phyloP scores from a whole-genome alignment of 306 rosid species.

The Cajanus cajan region DNA sequence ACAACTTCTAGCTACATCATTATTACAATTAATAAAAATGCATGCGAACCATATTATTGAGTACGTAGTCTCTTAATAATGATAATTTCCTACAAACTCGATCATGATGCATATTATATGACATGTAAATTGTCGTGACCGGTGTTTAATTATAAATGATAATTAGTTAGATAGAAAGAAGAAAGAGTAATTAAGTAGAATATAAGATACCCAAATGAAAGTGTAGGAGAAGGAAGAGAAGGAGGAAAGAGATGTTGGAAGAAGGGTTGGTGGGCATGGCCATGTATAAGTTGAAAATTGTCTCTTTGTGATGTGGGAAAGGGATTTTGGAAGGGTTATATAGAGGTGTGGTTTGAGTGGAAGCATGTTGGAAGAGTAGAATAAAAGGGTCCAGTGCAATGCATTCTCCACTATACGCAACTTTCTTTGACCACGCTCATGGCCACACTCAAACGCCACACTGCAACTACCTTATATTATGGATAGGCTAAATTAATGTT shows the following conservation, averaged over 20 bases:
- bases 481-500: no score
- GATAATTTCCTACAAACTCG: no score
- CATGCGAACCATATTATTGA: no score
- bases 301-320: not conserved
- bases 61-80: no score
- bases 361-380: not conserved
- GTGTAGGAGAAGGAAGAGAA: constrained; percentile 40
- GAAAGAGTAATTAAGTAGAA: not conserved
- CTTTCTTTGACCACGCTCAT: constrained; percentile 54
- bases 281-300: not conserved
- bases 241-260: constrained; percentile 23
- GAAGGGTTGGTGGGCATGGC: constrained; percentile 24
- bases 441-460: constrained; percentile 14
- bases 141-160: no score
- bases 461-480: not conserved
- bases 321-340: constrained; percentile 29
- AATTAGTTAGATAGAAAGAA: not conserved
- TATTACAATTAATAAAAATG: no score
- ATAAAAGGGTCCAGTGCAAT: not conserved
- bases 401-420: constrained; percentile 47
- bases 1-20: no score
- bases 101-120: no score
- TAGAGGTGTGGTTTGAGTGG: constrained; percentile 6
- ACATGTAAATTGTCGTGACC: no score
- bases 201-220: constrained; percentile 39